Evolutionary conservation across 2,329 filamentous ascomycete genomes (phyloP).

Genomic region (Rutstroemia sydowiana): DNA sequence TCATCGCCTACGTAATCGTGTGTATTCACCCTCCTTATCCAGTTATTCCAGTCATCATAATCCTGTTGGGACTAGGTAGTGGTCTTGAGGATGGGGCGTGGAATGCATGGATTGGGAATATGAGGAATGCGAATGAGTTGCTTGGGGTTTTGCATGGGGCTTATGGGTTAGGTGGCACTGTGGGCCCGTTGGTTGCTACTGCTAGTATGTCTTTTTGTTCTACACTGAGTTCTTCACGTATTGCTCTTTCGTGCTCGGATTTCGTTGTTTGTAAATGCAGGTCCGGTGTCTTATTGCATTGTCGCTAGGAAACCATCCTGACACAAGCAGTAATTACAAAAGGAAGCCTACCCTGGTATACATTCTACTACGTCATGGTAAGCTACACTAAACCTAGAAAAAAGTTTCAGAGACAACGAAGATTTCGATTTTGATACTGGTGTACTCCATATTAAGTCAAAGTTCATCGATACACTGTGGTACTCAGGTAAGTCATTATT

Average conservation of each 20-base stretch:
- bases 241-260: neutral
- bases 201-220: neutral
- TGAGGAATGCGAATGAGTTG: slow-evolving; percentile 60
- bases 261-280: neutral
- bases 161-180: slow-evolving; percentile 64
- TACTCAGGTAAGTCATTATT: neutral
- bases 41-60: slow-evolving; percentile 55
- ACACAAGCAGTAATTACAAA: slow-evolving; percentile 67
- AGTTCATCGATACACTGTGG: too few relatives aligned
- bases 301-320: slow-evolving; percentile 38
- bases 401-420: too few relatives aligned
- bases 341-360: slow-evolving; percentile 56
- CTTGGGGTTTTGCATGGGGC: slow-evolving; percentile 66
- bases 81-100: slow-evolving; percentile 56
- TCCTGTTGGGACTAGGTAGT: slow-evolving; percentile 62
- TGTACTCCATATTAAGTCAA: too few relatives aligned
- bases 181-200: slow-evolving; percentile 42
- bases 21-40: slow-evolving; percentile 63
- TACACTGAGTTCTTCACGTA: neutral
- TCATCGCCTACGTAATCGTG: slow-evolving; percentile 32
- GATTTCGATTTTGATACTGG: too few relatives aligned
- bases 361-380: slow-evolving; percentile 72
- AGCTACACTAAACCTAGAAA: slow-evolving; percentile 17
- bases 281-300: neutral
- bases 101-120: slow-evolving; percentile 59